These are phyloP conservation scores for Ophiostoma tasmaniense DNA, from an alignment of 2,329 filamentous ascomycete species.

Conservation along the genomic window DNA sequence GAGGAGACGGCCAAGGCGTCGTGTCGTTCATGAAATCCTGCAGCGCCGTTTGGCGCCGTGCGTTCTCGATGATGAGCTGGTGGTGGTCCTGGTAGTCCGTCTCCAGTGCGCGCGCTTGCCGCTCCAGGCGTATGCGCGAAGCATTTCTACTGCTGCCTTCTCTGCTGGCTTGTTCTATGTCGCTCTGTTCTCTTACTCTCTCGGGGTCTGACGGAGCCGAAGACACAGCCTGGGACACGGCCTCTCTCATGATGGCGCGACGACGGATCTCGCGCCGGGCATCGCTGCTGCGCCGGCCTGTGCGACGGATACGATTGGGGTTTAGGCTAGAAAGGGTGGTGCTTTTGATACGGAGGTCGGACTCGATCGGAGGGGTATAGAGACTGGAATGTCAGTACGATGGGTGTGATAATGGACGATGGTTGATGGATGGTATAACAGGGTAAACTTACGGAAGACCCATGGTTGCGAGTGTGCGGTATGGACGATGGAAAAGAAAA, in stretches of 20 bases:
- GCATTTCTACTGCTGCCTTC: background rate
- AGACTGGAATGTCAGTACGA: constrained; percentile 16
- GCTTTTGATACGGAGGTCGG: constrained; percentile 19
- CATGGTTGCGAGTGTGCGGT: constrained; percentile 12
- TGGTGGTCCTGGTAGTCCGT: background rate
- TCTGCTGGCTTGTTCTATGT: too few species aligned
- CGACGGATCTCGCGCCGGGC: constrained; percentile 19
- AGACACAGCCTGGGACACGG: background rate
- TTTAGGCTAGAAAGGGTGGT: background rate
- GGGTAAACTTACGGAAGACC: constrained; percentile 19
- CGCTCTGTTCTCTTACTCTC: background rate
- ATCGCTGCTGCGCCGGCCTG: constrained; percentile 14
- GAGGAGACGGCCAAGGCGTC: background rate
- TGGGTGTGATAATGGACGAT: background rate
- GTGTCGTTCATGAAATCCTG: background rate
- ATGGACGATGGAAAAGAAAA: background rate
- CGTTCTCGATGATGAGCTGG: background rate
- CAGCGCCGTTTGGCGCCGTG: background rate
- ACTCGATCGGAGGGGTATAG: constrained; percentile 21
- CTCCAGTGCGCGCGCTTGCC: background rate
- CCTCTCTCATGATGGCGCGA: constrained; percentile 17
- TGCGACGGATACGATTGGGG: constrained; percentile 17
- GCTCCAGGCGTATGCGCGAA: background rate
- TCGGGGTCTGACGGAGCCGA: background rate
- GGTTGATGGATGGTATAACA: background rate